Conservation (phyloP, 208 protist species). For the Phytomonas sp. region DNA sequence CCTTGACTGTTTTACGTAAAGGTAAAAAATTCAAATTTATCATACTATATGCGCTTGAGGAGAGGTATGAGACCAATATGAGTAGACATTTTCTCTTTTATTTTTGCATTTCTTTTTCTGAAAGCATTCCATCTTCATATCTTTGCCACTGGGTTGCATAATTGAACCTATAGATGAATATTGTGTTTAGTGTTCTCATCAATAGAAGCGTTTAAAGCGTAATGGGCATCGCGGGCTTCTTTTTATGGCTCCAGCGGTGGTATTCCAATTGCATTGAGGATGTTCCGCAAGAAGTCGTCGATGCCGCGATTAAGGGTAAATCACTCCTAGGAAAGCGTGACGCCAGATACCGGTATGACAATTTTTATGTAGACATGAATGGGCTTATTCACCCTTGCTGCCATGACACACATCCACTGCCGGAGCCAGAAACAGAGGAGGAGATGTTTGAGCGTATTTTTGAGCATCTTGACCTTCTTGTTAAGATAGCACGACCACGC, state of each 20-base stretch:
- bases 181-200: not conserved
- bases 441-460: conserved; percentile 94
- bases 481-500: conserved; percentile 95
- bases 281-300: conserved; percentile 60
- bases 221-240: conserved; percentile 90
- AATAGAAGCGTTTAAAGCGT: conserved; percentile 1
- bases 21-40: not conserved
- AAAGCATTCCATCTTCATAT: not conserved
- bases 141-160: not conserved
- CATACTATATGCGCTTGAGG: not conserved
- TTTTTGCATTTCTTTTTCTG: not conserved
- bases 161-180: not conserved
- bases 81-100: not conserved
- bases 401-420: conserved; percentile 92
- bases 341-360: conserved; percentile 82
- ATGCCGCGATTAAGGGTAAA: conserved; percentile 36
- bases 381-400: conserved; percentile 98
- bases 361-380: conserved; percentile 99
- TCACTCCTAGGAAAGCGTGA: conserved; percentile 17
- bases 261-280: conserved; percentile 77
- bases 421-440: conserved; percentile 76
- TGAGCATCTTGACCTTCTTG: conserved; percentile 96
- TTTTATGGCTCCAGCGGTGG: conserved; percentile 80
- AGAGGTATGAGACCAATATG: not conserved
- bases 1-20: not conserved